Base-by-base conservation (phyloP, 140 eudicot genomes). In the Ambrosia hybrid region DNA sequence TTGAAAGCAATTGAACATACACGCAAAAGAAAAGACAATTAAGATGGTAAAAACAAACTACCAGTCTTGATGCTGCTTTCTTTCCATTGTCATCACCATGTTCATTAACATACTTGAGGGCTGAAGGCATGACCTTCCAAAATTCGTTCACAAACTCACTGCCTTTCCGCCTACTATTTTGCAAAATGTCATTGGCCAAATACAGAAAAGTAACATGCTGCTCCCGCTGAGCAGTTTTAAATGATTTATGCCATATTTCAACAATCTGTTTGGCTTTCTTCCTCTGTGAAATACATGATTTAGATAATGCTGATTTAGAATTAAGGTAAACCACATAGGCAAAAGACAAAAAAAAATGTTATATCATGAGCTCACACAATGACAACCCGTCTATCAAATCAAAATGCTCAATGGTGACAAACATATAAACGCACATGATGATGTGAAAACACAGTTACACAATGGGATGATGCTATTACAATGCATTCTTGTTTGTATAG, bases 151-250 rank as follows among this genome's bases (percentile, higher is more conserved):
- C 97, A 79, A 85, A 93, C 77, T 93, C 98, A 45, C 77, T 87
- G 60, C 98, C 98, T 78, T 87, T 87, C 11, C 98, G 87, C 83
- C 96, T 85, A 80, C 97, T 90, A 81, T 90, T 93, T 80, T 93
- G 98, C 83, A 93, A 75, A 66, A 93, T 93, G 78, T 93, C 98
- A 87, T 93, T 93, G 51, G 98, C 84, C 83, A 93, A 52, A 78
- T 76, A 90, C 34, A 93, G 81, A 81, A 90, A 88, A 13, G 97
- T 73, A 71, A 93, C 91, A 9, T 79, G 89, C 75, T 84, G 98
- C 41, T 85, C 93, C 49, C 78, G 74, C 52, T 76, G 82, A 15
- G 89, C 91, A 63, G 96, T 77, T 70, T 87, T 89, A 80, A 93
- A 93, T 58, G 78, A 61, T 70, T 79, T 93, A 21, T 93, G 93